These are phyloP conservation scores for Pythium inflatum DNA, from an alignment of 352 stramenopile genomes.

Conservation along the genomic window DNA sequence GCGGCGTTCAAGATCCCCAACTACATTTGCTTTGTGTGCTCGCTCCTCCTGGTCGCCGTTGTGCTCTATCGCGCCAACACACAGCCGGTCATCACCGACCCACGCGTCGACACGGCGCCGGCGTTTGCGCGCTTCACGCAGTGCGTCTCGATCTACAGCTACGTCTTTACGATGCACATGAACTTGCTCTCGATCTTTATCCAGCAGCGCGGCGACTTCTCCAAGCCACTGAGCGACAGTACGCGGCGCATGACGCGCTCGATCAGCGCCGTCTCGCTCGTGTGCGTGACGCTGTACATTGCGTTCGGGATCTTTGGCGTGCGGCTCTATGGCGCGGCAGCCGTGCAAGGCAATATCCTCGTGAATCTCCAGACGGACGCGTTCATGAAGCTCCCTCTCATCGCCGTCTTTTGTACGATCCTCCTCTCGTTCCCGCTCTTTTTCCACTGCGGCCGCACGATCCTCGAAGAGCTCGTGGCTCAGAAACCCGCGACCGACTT, in stretches of 20 bases:
- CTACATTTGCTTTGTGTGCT: conserved; percentile 74
- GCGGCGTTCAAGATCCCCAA: conserved; percentile 73
- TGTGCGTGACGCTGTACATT: conserved; percentile 70
- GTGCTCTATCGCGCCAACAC: conserved; percentile 72
- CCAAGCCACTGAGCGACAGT: conserved; percentile 52
- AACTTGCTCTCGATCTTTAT: conserved; percentile 81
- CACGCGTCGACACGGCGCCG: too few species aligned
- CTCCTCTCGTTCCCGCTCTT: conserved; percentile 77
- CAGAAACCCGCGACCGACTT: conserved; percentile 56
- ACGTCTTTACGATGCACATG: conserved; percentile 87
- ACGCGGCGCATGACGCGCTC: conserved; percentile 55
- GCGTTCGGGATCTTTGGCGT: conserved; percentile 55
- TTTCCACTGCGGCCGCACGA: conserved; percentile 68
- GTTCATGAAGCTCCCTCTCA: conserved; percentile 66
- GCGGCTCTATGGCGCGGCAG: conserved; percentile 60
- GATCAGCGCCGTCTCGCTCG: conserved; percentile 51
- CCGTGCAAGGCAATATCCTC: conserved; percentile 73
- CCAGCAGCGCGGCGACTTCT: conserved; percentile 62
- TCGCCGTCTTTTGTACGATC: conserved; percentile 73
- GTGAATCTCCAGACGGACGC: conserved; percentile 78
- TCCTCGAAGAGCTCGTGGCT: conserved; percentile 60
- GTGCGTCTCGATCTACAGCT: conserved; percentile 79
- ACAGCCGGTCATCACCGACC: too few species aligned
- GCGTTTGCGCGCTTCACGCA: conserved; percentile 59
- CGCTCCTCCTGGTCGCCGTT: conserved; percentile 65